Percentiles rank a stretch among this genome's conserved stretches.
These are phyloP conservation scores for Blastobotrys aristatus DNA, from an alignment of 1,139 yeast genomes.

Conservation along the genomic window DNA sequence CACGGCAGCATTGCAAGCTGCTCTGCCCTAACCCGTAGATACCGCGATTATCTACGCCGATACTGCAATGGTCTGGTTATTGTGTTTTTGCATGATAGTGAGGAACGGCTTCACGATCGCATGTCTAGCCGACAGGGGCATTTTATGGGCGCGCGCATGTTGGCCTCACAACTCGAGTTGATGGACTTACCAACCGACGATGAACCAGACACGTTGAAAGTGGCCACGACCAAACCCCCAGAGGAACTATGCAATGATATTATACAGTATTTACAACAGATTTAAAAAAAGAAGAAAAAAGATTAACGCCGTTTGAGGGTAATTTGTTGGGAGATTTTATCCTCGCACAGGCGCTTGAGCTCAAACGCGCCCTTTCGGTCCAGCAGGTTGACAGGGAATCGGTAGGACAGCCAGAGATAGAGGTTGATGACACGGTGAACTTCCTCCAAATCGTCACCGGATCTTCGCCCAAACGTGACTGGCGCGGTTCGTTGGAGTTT, in stretches of 20 bases:
- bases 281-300: not conserved
- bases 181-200: slow-evolving; percentile 59
- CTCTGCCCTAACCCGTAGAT: slow-evolving; percentile 70
- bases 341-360: slow-evolving; percentile 43
- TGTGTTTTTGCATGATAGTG: slow-evolving; percentile 61
- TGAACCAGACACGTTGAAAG: slow-evolving; percentile 19
- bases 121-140: slow-evolving; percentile 63
- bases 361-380: slow-evolving; percentile 73
- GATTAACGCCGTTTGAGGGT: not conserved
- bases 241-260: slow-evolving; percentile 16
- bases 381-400: slow-evolving; percentile 77
- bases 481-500: slow-evolving; percentile 17
- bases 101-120: slow-evolving; percentile 55
- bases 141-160: slow-evolving; percentile 83
- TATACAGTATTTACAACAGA: not conserved
- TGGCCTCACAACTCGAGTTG: slow-evolving; percentile 66
- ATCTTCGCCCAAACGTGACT: not conserved
- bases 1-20: slow-evolving; percentile 59
- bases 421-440: slow-evolving; percentile 64
- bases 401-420: slow-evolving; percentile 79
- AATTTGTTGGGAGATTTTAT: slow-evolving; percentile 18
- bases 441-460: slow-evolving; percentile 46
- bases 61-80: slow-evolving; percentile 42
- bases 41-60: slow-evolving; percentile 54
- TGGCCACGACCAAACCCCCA: slow-evolving; percentile 16